Percentiles rank a stretch among this genome's conserved stretches.
Evolutionary conservation across 2,329 filamentous ascomycete genomes (phyloP).

Genomic region (Chaetomium strumarium): DNA sequence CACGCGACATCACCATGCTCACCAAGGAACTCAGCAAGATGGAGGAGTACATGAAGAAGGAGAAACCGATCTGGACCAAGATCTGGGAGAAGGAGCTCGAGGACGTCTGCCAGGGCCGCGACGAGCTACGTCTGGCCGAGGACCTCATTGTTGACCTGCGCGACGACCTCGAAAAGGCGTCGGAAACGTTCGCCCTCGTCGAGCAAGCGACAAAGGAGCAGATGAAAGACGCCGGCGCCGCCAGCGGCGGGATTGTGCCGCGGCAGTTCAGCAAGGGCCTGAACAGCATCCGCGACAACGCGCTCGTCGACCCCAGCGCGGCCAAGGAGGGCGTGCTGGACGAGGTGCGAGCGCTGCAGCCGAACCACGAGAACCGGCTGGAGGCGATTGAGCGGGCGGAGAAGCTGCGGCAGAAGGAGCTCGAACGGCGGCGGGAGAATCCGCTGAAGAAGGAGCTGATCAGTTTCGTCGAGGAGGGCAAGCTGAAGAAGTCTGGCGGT

Average conservation of each 20-base stretch:
- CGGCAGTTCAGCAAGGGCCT: constrained; percentile 52
- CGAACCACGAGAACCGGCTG: constrained; percentile 86
- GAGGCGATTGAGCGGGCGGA: constrained; percentile 98
- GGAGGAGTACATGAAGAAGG: constrained; percentile 82
- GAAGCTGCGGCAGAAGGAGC: constrained; percentile 80
- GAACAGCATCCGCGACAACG: constrained; percentile 44
- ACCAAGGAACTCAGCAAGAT: constrained; percentile 87
- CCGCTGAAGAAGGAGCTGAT: constrained; percentile 78
- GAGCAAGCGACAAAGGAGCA: constrained; percentile 99
- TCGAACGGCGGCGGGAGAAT: constrained; percentile 69
- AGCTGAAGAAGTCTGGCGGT: constrained; percentile 91
- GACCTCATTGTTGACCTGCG: constrained; percentile 87
- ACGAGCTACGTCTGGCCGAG: constrained; percentile 93
- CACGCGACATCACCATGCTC: constrained; percentile 77
- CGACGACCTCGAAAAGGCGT: constrained; percentile 91
- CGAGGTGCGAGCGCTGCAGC: constrained; percentile 86
- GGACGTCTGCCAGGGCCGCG: constrained; percentile 89
- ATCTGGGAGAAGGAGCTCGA: constrained; percentile 98
- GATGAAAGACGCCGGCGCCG: constrained; percentile 61
- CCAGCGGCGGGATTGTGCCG: constrained; percentile 32
- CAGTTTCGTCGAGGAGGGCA: constrained; percentile 80
- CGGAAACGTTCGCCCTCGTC: constrained; percentile 87
- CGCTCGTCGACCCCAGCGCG: constrained; percentile 59
- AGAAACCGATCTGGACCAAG: constrained; percentile 97
- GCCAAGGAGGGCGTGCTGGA: constrained; percentile 89